These are phyloP conservation scores for Didymella sp. DNA, from an alignment of 2,329 filamentous ascomycete genomes.

Conservation along the genomic window DNA sequence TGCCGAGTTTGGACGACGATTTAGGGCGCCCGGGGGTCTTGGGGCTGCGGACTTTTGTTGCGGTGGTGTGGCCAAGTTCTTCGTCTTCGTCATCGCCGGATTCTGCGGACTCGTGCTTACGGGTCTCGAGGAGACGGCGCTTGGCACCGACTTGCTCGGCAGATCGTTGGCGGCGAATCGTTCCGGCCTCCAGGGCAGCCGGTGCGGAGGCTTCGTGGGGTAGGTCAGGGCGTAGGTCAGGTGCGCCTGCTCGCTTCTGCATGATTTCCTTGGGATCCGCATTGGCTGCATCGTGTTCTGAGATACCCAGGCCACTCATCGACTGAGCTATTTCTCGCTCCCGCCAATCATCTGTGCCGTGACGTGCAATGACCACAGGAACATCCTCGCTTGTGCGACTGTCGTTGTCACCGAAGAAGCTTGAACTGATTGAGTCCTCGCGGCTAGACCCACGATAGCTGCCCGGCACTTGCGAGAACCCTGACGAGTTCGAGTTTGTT, in stretches of 20 bases:
- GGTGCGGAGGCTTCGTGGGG: conserved; percentile 61
- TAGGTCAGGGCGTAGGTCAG: conserved; percentile 35
- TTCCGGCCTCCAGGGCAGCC: conserved; percentile 62
- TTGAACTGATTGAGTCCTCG: conserved; percentile 87
- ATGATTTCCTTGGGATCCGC: conserved; percentile 44
- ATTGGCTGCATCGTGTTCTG: conserved; percentile 62
- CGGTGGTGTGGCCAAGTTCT: conserved; percentile 69
- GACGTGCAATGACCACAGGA: conserved; percentile 75
- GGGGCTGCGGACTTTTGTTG: conserved; percentile 54
- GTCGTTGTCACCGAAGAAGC: conserved; percentile 86
- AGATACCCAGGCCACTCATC: conserved; percentile 76
- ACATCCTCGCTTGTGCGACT: conserved; percentile 76
- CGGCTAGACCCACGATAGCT: conserved; percentile 81
- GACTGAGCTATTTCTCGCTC: conserved; percentile 60
- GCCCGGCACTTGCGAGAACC: conserved; percentile 72
- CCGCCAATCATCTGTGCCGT: conserved; percentile 78
- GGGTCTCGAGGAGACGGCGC: conserved; percentile 76
- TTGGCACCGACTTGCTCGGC: conserved; percentile 77
- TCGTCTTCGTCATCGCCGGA: conserved; percentile 96
- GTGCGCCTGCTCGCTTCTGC: conserved; percentile 43
- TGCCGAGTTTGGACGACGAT: conserved; percentile 79
- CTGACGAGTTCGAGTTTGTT: conserved; percentile 70
- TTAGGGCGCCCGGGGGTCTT: conserved; percentile 49
- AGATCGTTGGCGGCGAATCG: conserved; percentile 68
- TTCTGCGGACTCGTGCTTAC: conserved; percentile 76